phyloP scores from a whole-genome alignment of 2,329 filamentous ascomycete species.

The Aspergillus sp. region DNA sequence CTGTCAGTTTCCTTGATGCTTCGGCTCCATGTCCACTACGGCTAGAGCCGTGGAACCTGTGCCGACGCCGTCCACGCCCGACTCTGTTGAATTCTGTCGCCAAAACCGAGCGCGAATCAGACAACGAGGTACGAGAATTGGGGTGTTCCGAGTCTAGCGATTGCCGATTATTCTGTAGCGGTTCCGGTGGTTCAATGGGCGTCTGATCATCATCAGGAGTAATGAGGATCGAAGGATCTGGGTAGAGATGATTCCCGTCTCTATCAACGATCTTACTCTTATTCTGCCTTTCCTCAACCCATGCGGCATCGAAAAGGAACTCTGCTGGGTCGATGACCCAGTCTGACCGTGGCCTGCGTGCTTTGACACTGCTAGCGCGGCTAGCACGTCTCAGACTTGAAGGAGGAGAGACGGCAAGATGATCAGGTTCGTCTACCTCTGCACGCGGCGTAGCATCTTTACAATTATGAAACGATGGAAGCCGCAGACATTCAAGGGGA shows the following conservation, averaged over 20 bases:
- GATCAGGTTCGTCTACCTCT: slow-evolving; percentile 28
- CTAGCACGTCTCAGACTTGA: slow-evolving; percentile 44
- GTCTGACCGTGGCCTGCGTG: slow-evolving; percentile 74
- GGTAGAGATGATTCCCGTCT: slow-evolving; percentile 70
- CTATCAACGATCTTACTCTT: slow-evolving; percentile 80
- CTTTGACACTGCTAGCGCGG: slow-evolving; percentile 55
- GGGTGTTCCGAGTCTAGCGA: slow-evolving; percentile 27
- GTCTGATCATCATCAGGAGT: slow-evolving; percentile 17
- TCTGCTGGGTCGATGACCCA: slow-evolving; percentile 85
- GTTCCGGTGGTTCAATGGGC: slow-evolving; percentile 11
- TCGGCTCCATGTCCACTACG: slow-evolving; percentile 59
- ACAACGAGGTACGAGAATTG: slow-evolving; percentile 37
- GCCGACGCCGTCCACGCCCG: slow-evolving; percentile 58
- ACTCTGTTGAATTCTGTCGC: slow-evolving; percentile 52
- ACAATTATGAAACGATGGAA: slow-evolving; percentile 46
- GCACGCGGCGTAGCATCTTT: slow-evolving; percentile 17
- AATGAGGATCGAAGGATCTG: slow-evolving; percentile 29
- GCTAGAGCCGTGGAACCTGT: slow-evolving; percentile 61
- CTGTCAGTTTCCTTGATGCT: slow-evolving; percentile 51
- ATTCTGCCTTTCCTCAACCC: slow-evolving; percentile 81
- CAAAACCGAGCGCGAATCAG: slow-evolving; percentile 40
- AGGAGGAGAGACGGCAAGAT: slow-evolving; percentile 38
- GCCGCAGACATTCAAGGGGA: slow-evolving; percentile 46
- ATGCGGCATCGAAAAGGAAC: slow-evolving; percentile 84
- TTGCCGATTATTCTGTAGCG: slow-evolving; percentile 23